Evolutionary conservation across 192 early-diverging fungal species (phyloP), one percentile per base, ranked within the genome.

Genomic region (Coemansia sp.): DNA sequence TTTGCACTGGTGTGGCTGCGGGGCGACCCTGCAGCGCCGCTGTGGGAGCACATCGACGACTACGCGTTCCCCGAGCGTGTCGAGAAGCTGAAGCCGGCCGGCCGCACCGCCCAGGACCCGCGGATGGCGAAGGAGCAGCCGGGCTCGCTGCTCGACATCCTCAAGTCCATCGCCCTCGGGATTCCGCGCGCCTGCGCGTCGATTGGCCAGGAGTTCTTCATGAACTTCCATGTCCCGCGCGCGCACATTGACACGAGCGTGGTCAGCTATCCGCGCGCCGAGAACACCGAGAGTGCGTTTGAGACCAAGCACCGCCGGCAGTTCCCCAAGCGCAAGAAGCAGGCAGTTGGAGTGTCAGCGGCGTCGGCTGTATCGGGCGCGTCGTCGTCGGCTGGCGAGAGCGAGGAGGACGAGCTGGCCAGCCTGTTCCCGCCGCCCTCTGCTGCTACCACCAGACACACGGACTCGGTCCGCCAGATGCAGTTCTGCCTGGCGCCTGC

Each of bases 51-150:
- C 19, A 78, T 78, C 44, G 69, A 78, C 50, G 69, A 71, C 60
- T 78, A 78, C 12, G 75, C 75, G 22, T 78, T 78, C 30, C 75
- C 75, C 1, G 69, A 78, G 29, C 67, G 73, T 19, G 67, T 76
- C 1, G 59, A 61, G 4, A 44, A 33, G 14, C 35, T 60, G 10
- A 38, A 46, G 12, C 73, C 73, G 0, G 73, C 73, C 0, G 73
- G 73, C 21, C 62, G 73, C 5, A 44, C 63, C 7, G 16, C 58
- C 2, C 4, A 29, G 22, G 67, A 70, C 16, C 67, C 63, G 2
- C 55, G 33, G 12, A 9, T 54, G 52, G 40, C 73, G 9, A 76
- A 76, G 40, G 35, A 23, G 44, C 73, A 76, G 56, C 73, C 73
- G 0, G 73, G 73, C 0, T 76, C 73, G 7, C 30, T 76, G 25